Percentiles rank a stretch among this genome's conserved stretches.
Conservation (phyloP, 352 stramenopile genomes). For the Phytophthora hibernalis region DNA sequence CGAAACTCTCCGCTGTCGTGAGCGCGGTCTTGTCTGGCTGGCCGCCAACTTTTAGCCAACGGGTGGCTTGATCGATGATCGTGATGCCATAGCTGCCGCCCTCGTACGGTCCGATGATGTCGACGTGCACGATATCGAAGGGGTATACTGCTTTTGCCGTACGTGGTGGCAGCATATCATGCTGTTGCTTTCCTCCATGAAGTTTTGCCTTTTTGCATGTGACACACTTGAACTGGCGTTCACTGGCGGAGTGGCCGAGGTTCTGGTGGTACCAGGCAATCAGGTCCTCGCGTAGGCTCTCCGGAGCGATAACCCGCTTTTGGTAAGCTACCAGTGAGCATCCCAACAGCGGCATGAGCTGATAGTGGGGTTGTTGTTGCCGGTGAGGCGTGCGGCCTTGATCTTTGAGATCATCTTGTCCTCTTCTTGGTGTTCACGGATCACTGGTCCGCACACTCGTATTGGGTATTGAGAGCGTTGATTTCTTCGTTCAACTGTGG, state of each 20-base stretch:
- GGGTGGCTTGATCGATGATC: not conserved
- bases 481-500: not conserved
- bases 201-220: not conserved
- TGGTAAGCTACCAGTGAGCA: slow-evolving; percentile 1
- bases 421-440: slow-evolving; percentile 7
- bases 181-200: too few species aligned
- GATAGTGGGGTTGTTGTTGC: slow-evolving; percentile 20
- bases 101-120: not conserved
- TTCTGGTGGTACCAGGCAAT: slow-evolving; percentile 15
- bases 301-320: slow-evolving; percentile 8
- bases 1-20: slow-evolving; percentile 4
- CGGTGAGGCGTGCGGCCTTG: slow-evolving; percentile 4
- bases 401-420: slow-evolving; percentile 4
- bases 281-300: slow-evolving; percentile 1
- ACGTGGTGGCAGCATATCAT: too few species aligned
- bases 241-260: not conserved
- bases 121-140: not conserved
- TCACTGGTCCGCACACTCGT: not conserved
- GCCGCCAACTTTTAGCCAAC: not conserved
- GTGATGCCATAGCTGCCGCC: not conserved
- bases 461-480: not conserved
- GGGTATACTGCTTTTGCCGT: too few species aligned
- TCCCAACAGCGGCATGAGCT: slow-evolving; percentile 7
- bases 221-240: not conserved
- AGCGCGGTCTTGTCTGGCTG: not conserved